Evolutionary conservation across 1,284 basidiomycete genomes (phyloP), one percentile per base, ranked within the genome.

Genomic region (Vanrija humicola): DNA sequence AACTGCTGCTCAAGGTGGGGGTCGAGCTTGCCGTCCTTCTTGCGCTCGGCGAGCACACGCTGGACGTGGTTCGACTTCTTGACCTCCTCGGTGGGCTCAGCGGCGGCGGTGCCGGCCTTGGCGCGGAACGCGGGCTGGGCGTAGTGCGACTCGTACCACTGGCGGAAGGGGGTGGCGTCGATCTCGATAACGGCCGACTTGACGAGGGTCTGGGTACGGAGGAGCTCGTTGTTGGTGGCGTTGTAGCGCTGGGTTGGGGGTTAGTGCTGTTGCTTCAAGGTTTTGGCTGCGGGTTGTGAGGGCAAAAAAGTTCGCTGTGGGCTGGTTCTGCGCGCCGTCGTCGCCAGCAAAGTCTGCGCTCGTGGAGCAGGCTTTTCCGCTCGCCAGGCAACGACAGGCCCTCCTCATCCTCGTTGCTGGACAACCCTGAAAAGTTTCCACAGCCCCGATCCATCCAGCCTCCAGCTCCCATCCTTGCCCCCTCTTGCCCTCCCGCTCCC

Each of bases 101-200:
- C 67, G 43, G 79, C 76, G 53, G 82, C 78, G 54, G 82, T 75
- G 81, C 90, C 92, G 68, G 75, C 77, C 43, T 47, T 43, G 52
- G 86, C 87, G 80, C 84, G 89, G 68, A 88, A 87, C 66, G 93
- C 84, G 62, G 91, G 89, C 78, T 89, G 87, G 66, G 88, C 93
- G 76, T 96, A 97, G 80, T 96, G 92, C 43, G 90, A 81, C 81
- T 97, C 93, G 77, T 96, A 97, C 92, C 92, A 97, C 80, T 95
- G 92, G 68, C 92, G 86, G 89, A 96, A 97, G 65, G 93, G 94
- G 47, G 92, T 86, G 63, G 93, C 93, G 81, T 97, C 93, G 72
- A 97, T 78, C 78, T 96, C 92, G 79, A 97, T 90, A 79, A 97
- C 88, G 66, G 88, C 88, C 64, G 86, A 83, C 83, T 94, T 96